Evolutionary conservation across 305 asterid species (phyloP).

Genomic region (Solanum hybrid): DNA sequence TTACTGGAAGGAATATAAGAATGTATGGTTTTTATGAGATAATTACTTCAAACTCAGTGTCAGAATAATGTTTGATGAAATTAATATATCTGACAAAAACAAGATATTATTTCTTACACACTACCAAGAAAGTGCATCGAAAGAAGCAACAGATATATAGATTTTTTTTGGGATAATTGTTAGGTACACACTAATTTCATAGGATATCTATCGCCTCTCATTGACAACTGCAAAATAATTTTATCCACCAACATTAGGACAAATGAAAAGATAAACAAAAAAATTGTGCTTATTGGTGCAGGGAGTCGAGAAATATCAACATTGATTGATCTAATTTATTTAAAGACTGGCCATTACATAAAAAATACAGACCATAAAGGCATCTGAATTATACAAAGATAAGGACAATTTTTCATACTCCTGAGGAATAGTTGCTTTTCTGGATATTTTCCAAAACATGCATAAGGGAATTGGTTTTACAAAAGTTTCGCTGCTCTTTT

Average conservation of each 20-base stretch:
- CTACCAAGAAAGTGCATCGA: neutral
- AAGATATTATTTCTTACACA: neutral
- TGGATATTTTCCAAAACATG: neutral
- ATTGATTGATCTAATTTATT: neutral
- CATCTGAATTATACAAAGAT: too few relatives aligned
- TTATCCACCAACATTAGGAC: neutral
- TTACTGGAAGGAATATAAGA: neutral
- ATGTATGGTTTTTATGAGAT: neutral
- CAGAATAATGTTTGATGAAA: neutral
- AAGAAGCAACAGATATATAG: neutral
- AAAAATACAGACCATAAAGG: neutral
- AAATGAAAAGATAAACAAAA: neutral
- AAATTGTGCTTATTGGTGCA: neutral
- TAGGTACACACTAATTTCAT: neutral
- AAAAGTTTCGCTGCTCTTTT: neutral
- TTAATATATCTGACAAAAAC: too few relatives aligned
- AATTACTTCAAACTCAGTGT: neutral
- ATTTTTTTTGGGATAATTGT: neutral
- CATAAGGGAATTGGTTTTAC: neutral
- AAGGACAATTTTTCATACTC: neutral
- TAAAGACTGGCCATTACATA: neutral
- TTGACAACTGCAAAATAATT: neutral
- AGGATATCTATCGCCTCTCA: neutral
- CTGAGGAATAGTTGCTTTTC: neutral
- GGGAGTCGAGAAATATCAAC: neutral